Base-by-base conservation (phyloP, 352 stramenopile genomes). In the Globisporangium uncinulatum region DNA sequence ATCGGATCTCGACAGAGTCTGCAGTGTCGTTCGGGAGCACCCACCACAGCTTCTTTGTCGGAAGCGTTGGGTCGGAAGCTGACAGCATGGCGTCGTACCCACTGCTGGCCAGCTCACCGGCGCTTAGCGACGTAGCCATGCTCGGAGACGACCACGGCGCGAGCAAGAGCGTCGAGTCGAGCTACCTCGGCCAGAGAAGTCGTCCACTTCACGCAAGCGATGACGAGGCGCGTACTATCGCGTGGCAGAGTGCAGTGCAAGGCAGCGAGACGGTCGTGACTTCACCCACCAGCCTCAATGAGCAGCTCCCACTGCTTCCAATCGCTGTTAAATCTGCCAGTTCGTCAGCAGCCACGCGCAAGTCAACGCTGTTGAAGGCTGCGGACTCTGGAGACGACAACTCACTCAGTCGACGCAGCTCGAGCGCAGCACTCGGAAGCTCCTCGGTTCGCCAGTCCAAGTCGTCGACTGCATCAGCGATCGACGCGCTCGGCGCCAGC, bases 1-100 rank as follows among this genome's bases (percentile, higher is more conserved):
- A 36, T 9, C 53, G 53, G 13, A 32, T 41, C 15, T 59, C 53
- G 5, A 34, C 53, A 9, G 53, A 31, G n/a, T 59, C 53, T 6
- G 8, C 32, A 13, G 6, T 43, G 6, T 49, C 42, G 29, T 45
- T 32, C 15, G 20, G 19, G 43, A 45, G 62, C 13, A 62, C 54
- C 14, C 62, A 73, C 19, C 48, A 51, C 1, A 65, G 64, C 32
- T 77, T 77, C 50, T 77, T 77, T 44, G 69, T 77, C 21, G 58
- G 58, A 17, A 64, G 58, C 13, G 37, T 52, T 17, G 58, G 44
- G 7, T 64, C 51, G 15, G 45, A 55, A 42, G 51, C 58, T 2
- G 61, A 70, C 13, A 67, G 49, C 31, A 63, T 29, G 24, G 24
- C 70, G 41, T 66, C 63, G 14, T 65, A 54, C 6, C 45, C 43